Evolutionary conservation across 805 yeast genomes (phyloP).

Genomic region (Danielozyma ontarioensis): DNA sequence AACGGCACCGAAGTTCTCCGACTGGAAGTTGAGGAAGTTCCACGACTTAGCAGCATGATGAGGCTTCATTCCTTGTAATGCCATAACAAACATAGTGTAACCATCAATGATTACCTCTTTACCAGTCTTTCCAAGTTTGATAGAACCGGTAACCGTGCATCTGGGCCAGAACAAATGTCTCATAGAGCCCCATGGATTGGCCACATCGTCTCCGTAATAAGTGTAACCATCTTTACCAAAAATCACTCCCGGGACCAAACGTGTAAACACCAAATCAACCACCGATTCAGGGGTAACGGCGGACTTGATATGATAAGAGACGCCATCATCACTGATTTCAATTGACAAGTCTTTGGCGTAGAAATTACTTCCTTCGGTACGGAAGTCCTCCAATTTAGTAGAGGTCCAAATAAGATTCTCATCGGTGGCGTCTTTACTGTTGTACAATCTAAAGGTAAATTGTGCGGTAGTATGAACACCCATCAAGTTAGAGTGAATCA

Average conservation of each 20-base stretch:
- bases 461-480: conserved; percentile 89
- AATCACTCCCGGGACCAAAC: conserved; percentile 74
- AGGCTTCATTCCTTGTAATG: conserved; percentile 98
- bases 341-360: conserved; percentile 70
- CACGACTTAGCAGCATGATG: conserved; percentile 97
- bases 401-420: conserved; percentile 79
- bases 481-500: conserved; percentile 88
- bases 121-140: conserved; percentile 38
- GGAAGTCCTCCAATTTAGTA: conserved; percentile 77
- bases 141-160: conserved; percentile 61
- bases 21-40: conserved; percentile 91
- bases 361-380: conserved; percentile 69
- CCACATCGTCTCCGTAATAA: conserved; percentile 75
- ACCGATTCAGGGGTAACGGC: conserved; percentile 61
- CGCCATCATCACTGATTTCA: conserved; percentile 50
- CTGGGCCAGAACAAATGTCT: conserved; percentile 97
- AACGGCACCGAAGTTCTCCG: conserved; percentile 65
- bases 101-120: conserved; percentile 36
- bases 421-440: conserved; percentile 32
- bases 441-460: conserved; percentile 80
- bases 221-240: conserved; percentile 87
- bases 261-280: conserved; percentile 62
- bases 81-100: conserved; percentile 84
- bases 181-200: conserved; percentile 96
- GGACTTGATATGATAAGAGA: conserved; percentile 50